A percentile compares a stretch with the other conserved stretches of the same genome.
phyloP scores from a whole-genome alignment of 495 filamentous ascomycete genomes.

The Articulospora tetracladia region DNA sequence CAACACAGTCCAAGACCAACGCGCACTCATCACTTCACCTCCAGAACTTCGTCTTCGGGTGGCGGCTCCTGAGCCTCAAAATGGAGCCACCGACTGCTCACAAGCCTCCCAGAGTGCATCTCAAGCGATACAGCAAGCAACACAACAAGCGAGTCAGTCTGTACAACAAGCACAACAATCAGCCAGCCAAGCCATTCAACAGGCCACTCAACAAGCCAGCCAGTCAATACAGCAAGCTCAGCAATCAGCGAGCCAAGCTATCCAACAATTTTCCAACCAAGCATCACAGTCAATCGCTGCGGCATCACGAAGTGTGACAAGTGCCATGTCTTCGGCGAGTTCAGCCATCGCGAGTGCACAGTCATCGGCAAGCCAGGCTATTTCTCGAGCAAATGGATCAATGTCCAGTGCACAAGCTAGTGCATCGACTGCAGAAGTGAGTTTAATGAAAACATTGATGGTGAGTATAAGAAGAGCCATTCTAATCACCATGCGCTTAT shows the following conservation, averaged over 20 bases:
- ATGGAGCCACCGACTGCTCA: constrained; percentile 1
- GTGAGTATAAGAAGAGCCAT: too few species aligned
- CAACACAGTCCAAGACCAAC: constrained; percentile 8
- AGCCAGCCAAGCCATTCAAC: constrained; percentile 18
- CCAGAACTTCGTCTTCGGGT: constrained; percentile 22
- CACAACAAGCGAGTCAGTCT: constrained; percentile 11
- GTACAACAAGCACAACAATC: constrained; percentile 21
- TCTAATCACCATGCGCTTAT: background rate
- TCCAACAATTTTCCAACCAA: constrained; percentile 21
- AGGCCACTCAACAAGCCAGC: constrained; percentile 17
- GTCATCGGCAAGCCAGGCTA: constrained; percentile 20
- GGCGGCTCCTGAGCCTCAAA: constrained; percentile 17
- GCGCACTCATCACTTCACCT: constrained; percentile 18
- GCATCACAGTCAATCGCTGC: constrained; percentile 22
- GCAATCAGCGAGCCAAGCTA: constrained; percentile 21
- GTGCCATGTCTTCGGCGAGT: constrained; percentile 20
- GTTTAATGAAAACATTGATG: background rate
- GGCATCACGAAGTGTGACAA: constrained; percentile 20
- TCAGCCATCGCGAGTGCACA: constrained; percentile 16
- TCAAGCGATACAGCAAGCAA: constrained; percentile 21
- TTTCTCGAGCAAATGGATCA: constrained; percentile 18
- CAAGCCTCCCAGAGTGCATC: constrained; percentile 17
- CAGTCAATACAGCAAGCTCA: constrained; percentile 18
- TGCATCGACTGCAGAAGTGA: constrained; percentile 17
- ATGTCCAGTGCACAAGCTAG: constrained; percentile 15